Conservation (phyloP, 2,329 filamentous ascomycete species). For the Escovopsis sp. region DNA sequence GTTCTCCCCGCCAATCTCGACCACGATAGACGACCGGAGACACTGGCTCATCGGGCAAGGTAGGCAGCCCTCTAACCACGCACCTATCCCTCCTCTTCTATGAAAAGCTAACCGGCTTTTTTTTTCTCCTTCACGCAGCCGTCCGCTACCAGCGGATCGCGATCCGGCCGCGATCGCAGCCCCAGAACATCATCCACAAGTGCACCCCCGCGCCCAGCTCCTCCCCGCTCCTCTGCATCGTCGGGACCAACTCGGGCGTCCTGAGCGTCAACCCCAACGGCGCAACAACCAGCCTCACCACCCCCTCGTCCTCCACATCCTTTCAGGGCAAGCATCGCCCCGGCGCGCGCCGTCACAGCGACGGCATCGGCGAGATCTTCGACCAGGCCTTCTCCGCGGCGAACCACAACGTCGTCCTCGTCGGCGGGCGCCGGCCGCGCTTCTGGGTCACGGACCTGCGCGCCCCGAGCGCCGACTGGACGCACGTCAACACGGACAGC, state of each 20-base stretch:
- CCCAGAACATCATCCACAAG: constrained; percentile 23
- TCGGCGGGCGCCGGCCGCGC: constrained; percentile 34
- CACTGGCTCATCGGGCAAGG: constrained; percentile 25
- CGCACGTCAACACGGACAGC: constrained; percentile 21
- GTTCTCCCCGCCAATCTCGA: constrained; percentile 22
- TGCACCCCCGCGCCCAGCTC: constrained; percentile 26
- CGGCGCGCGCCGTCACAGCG: constrained; percentile 7
- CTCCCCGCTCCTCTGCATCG: constrained; percentile 27
- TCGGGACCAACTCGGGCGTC: constrained; percentile 36
- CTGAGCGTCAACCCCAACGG: constrained; percentile 20
- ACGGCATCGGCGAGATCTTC: constrained; percentile 26
- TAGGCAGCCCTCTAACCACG: constrained; percentile 10
- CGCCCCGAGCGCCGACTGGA: constrained; percentile 17
- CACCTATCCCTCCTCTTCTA: background rate
- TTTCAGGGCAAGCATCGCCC: background rate
- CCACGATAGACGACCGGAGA: constrained; percentile 14
- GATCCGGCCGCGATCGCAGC: constrained; percentile 12
- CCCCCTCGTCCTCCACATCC: background rate
- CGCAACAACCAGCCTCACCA: constrained; percentile 20
- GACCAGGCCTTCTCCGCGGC: constrained; percentile 31
- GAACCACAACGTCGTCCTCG: constrained; percentile 31
- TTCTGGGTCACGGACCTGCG: constrained; percentile 34
- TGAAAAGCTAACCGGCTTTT: background rate
- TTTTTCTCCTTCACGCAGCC: constrained; percentile 9
- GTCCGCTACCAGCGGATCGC: constrained; percentile 19